Evolutionary conservation across 1,284 basidiomycete genomes (phyloP).

Genomic region (Inonotus hispidus): DNA sequence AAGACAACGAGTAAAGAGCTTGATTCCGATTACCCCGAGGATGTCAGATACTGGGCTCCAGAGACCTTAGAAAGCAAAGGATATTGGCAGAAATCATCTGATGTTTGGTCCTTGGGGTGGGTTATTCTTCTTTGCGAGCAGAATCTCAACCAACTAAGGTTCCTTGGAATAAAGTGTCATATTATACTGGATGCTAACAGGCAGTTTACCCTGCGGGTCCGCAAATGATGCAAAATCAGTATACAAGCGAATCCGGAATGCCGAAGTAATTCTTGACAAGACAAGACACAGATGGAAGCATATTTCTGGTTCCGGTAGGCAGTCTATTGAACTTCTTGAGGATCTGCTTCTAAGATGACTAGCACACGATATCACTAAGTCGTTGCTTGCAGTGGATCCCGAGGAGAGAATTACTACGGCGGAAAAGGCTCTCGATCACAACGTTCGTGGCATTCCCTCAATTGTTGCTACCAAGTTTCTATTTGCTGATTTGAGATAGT

Average conservation of each 20-base stretch:
- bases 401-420: no score
- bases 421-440: no score
- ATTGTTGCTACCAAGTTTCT: no score
- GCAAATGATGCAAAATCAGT: background rate
- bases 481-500: no score
- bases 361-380: no score
- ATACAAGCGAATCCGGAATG: background rate
- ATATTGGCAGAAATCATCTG: background rate
- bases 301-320: no score
- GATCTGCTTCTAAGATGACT: no score
- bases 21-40: background rate
- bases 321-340: no score
- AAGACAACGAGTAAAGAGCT: no score
- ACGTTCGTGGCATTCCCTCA: no score
- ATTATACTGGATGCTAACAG: background rate
- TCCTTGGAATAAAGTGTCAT: background rate
- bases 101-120: constrained; percentile 5
- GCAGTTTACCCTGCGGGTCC: background rate
- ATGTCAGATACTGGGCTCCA: background rate
- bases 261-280: background rate
- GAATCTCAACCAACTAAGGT: background rate
- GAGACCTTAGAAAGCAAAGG: background rate
- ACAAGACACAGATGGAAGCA: no score
- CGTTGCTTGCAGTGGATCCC: no score
- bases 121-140: background rate